A percentile compares a stretch with the other conserved stretches of the same genome.
Evolutionary conservation across 192 early-diverging fungal species (phyloP).

Genomic region (Jimgerdemannia lactiflua): DNA sequence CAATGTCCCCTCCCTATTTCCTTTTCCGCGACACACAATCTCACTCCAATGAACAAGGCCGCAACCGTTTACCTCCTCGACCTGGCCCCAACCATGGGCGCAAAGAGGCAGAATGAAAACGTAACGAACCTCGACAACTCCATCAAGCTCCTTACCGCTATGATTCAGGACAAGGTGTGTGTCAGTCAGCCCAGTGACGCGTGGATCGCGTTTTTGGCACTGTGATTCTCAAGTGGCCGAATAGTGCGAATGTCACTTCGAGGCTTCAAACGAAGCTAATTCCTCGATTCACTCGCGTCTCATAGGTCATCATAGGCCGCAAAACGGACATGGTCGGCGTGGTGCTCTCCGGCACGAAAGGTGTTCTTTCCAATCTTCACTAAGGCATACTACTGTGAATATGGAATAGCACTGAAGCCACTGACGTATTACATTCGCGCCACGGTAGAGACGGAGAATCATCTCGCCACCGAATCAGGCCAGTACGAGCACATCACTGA

Average conservation of each 20-base stretch:
- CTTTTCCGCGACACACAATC: not conserved
- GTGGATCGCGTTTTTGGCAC: not conserved
- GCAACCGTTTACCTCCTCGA: conserved; percentile 53
- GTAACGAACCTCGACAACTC: conserved; percentile 23
- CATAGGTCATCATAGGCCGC: conserved; percentile 57
- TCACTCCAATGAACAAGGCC: conserved; percentile 38
- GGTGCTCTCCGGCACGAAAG: conserved; percentile 53
- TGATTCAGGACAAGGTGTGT: conserved; percentile 18
- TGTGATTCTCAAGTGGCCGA: too few species aligned
- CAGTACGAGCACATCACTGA: conserved; percentile 39
- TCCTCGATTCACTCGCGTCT: not conserved
- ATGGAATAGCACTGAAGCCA: not conserved
- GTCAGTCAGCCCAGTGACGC: not conserved
- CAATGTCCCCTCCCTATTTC: not conserved
- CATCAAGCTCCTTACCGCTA: conserved; percentile 4
- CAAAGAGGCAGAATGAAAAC: conserved; percentile 12
- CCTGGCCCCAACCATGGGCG: conserved; percentile 42
- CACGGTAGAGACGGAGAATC: conserved; percentile 49
- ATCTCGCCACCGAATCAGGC: conserved; percentile 35
- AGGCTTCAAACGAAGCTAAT: too few species aligned
- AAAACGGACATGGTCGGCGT: conserved; percentile 64
- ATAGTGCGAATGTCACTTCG: not conserved
- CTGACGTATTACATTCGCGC: not conserved
- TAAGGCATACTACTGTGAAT: not conserved
- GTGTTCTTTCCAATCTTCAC: conserved; percentile 24